phyloP scores from a whole-genome alignment of 1,284 basidiomycete genomes.

The Cutaneotrichosporon arboriforme region DNA sequence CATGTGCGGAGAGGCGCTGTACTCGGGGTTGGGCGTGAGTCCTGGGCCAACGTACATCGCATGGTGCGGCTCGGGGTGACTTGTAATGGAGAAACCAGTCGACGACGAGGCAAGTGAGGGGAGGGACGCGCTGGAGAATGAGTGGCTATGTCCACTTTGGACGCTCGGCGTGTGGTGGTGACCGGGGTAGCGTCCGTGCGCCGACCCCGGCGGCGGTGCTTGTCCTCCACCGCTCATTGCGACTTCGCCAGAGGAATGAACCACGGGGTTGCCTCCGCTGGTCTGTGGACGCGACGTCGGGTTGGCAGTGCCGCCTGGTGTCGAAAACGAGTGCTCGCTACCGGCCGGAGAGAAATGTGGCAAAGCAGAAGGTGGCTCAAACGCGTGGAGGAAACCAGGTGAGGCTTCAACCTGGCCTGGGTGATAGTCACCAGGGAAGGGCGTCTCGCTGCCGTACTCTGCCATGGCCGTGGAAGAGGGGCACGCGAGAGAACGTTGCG shows the following conservation, averaged over 20 bases:
- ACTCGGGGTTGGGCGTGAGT: constrained; percentile 5
- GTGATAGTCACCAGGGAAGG: constrained; percentile 20
- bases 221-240: background rate
- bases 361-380: constrained; percentile 6
- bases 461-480: constrained; percentile 3
- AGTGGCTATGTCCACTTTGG: constrained; percentile 13
- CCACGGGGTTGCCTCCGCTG: background rate
- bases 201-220: background rate
- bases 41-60: constrained; percentile 6
- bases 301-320: constrained; percentile 1
- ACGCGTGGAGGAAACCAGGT: constrained; percentile 11
- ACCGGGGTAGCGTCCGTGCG: constrained; percentile 1
- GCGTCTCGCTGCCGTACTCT: constrained; percentile 12
- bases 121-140: constrained; percentile 19
- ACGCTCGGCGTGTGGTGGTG: constrained; percentile 7
- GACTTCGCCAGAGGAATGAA: background rate
- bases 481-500: background rate
- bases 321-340: constrained; percentile 14
- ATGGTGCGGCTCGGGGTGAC: constrained; percentile 6
- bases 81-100: constrained; percentile 15
- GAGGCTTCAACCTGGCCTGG: constrained; percentile 16
- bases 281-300: constrained; percentile 6
- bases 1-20: background rate
- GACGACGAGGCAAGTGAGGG: constrained; percentile 19
- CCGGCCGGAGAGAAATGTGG: constrained; percentile 19